Evolutionary conservation across 768 basidiomycete species (phyloP).

Genomic region (Lanmaoa pseudosensibilis): DNA sequence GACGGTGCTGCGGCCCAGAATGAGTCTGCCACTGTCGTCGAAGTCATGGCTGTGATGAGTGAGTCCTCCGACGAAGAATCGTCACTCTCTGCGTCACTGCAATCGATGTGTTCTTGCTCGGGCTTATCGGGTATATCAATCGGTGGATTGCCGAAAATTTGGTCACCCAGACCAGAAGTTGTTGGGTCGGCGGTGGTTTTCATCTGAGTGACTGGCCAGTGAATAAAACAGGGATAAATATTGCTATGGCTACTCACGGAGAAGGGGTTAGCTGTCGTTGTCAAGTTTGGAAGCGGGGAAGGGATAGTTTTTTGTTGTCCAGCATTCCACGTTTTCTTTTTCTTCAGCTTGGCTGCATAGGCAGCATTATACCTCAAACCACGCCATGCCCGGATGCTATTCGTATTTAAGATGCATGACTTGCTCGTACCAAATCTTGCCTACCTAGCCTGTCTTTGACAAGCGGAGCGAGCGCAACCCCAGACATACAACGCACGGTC

Average conservation of each 20-base stretch:
- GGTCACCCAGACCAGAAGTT: slow-evolving; percentile 60
- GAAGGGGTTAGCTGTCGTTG: slow-evolving; percentile 63
- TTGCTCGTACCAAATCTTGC: slow-evolving; percentile 22
- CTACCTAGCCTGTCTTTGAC: slow-evolving; percentile 78
- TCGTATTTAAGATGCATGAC: slow-evolving; percentile 13
- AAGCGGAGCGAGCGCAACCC: slow-evolving; percentile 69
- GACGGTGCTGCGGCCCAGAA: slow-evolving; percentile 67
- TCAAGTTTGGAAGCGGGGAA: slow-evolving; percentile 28
- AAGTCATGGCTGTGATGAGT: slow-evolving; percentile 58
- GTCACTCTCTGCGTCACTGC: slow-evolving; percentile 38
- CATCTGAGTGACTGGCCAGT: slow-evolving; percentile 18
- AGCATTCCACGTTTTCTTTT: slow-evolving; percentile 46
- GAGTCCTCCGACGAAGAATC: slow-evolving; percentile 43
- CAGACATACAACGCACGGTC: slow-evolving; percentile 86
- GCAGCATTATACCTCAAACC: slow-evolving; percentile 67
- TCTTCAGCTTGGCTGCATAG: slow-evolving; percentile 73
- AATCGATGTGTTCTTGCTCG: slow-evolving; percentile 19
- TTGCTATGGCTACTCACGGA: slow-evolving; percentile 44
- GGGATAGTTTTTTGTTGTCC: slow-evolving; percentile 38
- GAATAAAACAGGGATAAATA: neutral
- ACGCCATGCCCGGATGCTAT: slow-evolving; percentile 80
- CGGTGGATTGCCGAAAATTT: slow-evolving; percentile 55
- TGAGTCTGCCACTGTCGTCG: slow-evolving; percentile 54
- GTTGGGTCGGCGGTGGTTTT: slow-evolving; percentile 30
- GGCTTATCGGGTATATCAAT: slow-evolving; percentile 17